These are phyloP conservation scores for Davidsoniella australis DNA, from an alignment of 2,329 filamentous ascomycete genomes.

Conservation along the genomic window DNA sequence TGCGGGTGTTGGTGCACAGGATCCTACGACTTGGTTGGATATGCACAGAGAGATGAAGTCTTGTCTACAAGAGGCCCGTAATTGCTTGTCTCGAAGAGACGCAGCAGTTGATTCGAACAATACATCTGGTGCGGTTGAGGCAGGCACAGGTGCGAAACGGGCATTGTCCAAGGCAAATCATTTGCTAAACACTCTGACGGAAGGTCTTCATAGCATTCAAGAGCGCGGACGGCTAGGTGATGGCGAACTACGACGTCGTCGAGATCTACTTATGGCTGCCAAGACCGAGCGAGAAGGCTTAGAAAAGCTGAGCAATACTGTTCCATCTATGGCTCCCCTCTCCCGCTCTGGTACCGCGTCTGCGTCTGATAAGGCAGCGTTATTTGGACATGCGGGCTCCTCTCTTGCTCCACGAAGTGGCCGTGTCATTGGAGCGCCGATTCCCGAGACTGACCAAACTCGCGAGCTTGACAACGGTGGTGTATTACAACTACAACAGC, in stretches of 20 bases:
- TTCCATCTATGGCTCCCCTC: conserved; percentile 23
- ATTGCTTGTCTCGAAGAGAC: conserved; percentile 52
- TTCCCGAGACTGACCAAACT: conserved; percentile 60
- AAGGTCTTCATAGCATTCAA: conserved; percentile 43
- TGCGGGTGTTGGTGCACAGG: conserved; percentile 27
- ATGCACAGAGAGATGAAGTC: conserved; percentile 57
- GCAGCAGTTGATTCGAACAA: conserved; percentile 25
- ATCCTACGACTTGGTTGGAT: conserved; percentile 60
- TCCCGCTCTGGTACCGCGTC: conserved; percentile 24
- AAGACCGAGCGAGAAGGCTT: conserved; percentile 60
- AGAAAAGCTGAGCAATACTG: conserved; percentile 50
- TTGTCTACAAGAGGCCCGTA: conserved; percentile 48
- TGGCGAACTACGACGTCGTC: conserved; percentile 54
- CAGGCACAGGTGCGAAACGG: conserved; percentile 57
- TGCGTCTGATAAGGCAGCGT: conserved; percentile 30
- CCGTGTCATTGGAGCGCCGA: conserved; percentile 54
- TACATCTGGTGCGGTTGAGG: conserved; percentile 35
- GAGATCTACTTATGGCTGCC: conserved; percentile 52
- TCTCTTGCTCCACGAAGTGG: conserved; percentile 21
- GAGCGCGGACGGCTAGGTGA: conserved; percentile 44
- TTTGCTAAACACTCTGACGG: conserved; percentile 44
- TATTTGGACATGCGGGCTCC: conserved; percentile 25
- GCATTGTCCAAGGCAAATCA: conserved; percentile 52
- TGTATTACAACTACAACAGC: conserved; percentile 54
- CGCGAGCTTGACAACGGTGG: conserved; percentile 61